Conservation (phyloP, 1,284 basidiomycete genomes). For the Microbotryomycetes sp. region DNA sequence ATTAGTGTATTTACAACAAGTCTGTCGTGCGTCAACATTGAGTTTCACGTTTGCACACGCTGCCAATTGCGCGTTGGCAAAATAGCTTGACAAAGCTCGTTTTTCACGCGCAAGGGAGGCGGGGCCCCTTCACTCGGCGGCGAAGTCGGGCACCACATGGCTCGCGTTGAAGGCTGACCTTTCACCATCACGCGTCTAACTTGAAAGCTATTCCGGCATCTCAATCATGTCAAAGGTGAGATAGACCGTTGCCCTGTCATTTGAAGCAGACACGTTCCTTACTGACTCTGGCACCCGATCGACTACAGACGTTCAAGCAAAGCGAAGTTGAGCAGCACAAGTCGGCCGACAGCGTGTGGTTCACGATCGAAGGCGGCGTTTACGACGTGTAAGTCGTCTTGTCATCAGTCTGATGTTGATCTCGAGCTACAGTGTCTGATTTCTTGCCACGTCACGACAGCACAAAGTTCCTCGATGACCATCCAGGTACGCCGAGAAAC, state of each 20-base stretch:
- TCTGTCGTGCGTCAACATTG: neutral
- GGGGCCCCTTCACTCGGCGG: neutral
- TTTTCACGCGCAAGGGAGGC: too few species aligned
- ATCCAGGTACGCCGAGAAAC: too few species aligned
- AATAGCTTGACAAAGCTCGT: too few species aligned
- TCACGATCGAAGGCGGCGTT: slow-evolving; percentile 39
- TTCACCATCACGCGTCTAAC: too few species aligned
- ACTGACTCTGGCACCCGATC: neutral
- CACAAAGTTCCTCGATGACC: slow-evolving; percentile 27
- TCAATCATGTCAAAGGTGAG: neutral
- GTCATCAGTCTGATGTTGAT: neutral
- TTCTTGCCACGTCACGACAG: neutral
- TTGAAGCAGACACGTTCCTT: neutral
- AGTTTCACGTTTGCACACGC: neutral
- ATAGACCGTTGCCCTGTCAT: too few species aligned
- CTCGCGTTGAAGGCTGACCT: neutral
- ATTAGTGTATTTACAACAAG: too few species aligned
- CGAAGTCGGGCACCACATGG: neutral
- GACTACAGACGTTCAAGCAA: slow-evolving; percentile 27
- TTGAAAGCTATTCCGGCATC: neutral
- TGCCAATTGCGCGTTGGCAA: too few species aligned
- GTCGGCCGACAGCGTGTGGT: slow-evolving; percentile 35
- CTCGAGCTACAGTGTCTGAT: neutral
- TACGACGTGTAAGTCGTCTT: slow-evolving; percentile 35
- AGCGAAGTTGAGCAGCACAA: slow-evolving; percentile 36